Conservation (phyloP, 768 basidiomycete species). For the Trametes coccinea region DNA sequence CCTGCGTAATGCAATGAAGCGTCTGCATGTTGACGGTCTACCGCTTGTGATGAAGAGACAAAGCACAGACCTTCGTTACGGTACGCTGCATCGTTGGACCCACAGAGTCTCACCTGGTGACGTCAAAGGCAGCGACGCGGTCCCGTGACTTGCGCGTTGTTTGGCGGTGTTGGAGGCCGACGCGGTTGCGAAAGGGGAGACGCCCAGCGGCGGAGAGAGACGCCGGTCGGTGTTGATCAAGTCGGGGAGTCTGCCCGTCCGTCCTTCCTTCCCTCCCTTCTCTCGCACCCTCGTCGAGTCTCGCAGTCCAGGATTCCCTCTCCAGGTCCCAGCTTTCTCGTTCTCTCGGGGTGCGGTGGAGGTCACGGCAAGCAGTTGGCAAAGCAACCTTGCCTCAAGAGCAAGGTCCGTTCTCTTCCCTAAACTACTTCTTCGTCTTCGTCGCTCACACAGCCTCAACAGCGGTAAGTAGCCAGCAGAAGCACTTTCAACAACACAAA, state of each 20-base stretch:
- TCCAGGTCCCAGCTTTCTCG: constrained; percentile 21
- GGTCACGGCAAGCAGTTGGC: constrained; percentile 19
- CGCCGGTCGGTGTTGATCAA: constrained; percentile 17
- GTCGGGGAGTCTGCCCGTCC: constrained; percentile 4
- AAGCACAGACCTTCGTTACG: no score
- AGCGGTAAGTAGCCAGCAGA: constrained; percentile 27
- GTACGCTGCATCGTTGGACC: neutral
- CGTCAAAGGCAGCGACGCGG: neutral
- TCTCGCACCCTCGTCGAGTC: constrained; percentile 23
- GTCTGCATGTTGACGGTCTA: no score
- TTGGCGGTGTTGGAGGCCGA: constrained; percentile 8
- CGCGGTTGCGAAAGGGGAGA: constrained; percentile 14
- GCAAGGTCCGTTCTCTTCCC: constrained; percentile 20
- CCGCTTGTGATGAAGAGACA: no score
- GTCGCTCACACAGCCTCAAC: neutral
- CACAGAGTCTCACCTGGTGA: neutral
- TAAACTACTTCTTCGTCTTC: neutral
- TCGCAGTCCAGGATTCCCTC: constrained; percentile 12
- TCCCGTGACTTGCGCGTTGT: constrained; percentile 24
- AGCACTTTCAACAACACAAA: constrained; percentile 13
- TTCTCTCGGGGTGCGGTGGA: constrained; percentile 25
- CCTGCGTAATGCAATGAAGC: no score
- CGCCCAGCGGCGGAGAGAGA: constrained; percentile 21
- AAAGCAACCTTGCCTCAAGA: constrained; percentile 24
- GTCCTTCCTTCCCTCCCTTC: constrained; percentile 5